Base-by-base conservation (phyloP, 2,329 filamentous ascomycete species). In the Xylariomycetidae sp. region DNA sequence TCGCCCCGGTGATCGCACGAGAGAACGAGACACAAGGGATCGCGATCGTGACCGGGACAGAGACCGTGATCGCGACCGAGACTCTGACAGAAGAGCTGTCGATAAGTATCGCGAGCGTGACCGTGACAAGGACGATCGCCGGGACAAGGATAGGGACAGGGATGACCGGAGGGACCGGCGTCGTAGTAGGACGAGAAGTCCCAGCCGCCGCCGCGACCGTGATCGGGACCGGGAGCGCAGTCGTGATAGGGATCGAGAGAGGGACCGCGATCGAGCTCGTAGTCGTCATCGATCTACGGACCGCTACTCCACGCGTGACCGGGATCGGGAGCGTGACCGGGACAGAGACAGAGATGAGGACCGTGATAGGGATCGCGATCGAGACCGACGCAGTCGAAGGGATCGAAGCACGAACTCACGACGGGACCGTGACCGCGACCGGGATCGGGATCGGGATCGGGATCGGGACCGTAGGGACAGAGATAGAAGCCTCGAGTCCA, bases 241-340 rank as follows among this genome's bases (percentile, higher is more conserved):
- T 28, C 47, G 58, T 6, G 51, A 53, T 19, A 50, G 59, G 5
- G 58, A 63, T 31, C 46, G 59, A 13, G 55, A 62, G 10, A 37
- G 57, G 6, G 53, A 54, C 25, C 39, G 58, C 6, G 54, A 59
- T 9, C 39, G 57, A 4, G 52, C 56, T 27, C 48, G 55, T 8
- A 55, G 62, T 10, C 31, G 56, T 55, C 27, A 62, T 39, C 15
- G 57, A 51, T 58, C 66, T 57, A 58, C 70, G 40, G 58, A 79
- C 59, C 52, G 69, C 50, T 63, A 72, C 49, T 48, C 68, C 25
- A 67, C 75, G 29, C 72, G 77, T 33, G 66, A 23, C n/a, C 20
- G 73, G 30, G 58, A 66, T 5, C 48, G 53, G 6, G 42, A 55
- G 43, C 54, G 44, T 49, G 70, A 70, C 36, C 57, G 57, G 9